Percentiles rank a stretch among this genome's conserved stretches.
Conservation (phyloP, 2,329 filamentous ascomycete species). For the Lachnellula suecica region DNA sequence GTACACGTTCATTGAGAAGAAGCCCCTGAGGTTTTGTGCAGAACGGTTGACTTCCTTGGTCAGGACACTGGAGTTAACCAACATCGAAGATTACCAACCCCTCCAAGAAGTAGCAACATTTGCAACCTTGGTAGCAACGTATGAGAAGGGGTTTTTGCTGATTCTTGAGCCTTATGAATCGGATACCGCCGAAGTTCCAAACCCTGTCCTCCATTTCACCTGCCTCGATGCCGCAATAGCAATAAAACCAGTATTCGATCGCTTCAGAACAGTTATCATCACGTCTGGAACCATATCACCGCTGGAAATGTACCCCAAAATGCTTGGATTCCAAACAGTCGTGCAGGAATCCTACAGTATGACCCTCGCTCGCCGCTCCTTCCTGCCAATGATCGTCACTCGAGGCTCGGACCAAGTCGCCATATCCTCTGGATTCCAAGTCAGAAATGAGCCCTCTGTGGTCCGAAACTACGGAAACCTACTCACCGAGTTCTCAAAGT, state of each 20-base stretch:
- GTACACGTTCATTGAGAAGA: constrained; percentile 96
- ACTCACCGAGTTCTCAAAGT: constrained; percentile 90
- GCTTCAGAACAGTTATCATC: constrained; percentile 97
- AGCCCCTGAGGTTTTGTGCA: constrained; percentile 90
- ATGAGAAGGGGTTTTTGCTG: constrained; percentile 92
- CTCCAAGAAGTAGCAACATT: constrained; percentile 98
- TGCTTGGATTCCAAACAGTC: constrained; percentile 90
- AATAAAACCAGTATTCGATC: constrained; percentile 95
- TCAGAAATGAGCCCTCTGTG: constrained; percentile 93
- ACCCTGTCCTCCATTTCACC: constrained; percentile 95
- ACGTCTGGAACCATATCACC: constrained; percentile 97
- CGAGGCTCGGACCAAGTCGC: constrained; percentile 91
- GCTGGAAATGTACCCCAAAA: constrained; percentile 98
- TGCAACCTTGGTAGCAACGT: constrained; percentile 91
- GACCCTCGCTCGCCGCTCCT: constrained; percentile 92
- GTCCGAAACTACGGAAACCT: constrained; percentile 95
- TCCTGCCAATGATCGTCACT: constrained; percentile 96
- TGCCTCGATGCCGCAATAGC: constrained; percentile 97
- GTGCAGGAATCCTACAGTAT: constrained; percentile 97
- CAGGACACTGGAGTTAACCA: constrained; percentile 90
- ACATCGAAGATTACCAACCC: constrained; percentile 96
- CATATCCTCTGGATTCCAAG: constrained; percentile 91
- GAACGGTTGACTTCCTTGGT: constrained; percentile 93
- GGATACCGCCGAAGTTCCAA: constrained; percentile 90
- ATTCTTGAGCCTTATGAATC: constrained; percentile 98